Evolutionary conservation across 495 filamentous ascomycete genomes (phyloP), one percentile per base, ranked within the genome.

Genomic region (Apodospora peruviana): DNA sequence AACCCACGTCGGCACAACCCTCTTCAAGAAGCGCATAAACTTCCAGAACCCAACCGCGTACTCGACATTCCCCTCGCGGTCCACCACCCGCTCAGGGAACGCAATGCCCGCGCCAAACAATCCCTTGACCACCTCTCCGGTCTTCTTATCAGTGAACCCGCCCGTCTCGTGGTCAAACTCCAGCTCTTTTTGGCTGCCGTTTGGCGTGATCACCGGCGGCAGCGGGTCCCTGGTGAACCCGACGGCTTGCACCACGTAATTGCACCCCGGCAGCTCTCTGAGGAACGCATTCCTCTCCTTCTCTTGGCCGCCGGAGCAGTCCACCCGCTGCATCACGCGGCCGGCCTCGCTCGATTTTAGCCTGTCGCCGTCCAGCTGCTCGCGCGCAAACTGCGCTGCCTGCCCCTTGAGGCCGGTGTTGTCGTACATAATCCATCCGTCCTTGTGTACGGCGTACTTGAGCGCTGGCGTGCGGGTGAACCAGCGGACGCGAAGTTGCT

Each of bases 291-390:
- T 23, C 35, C 18, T 14, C 36, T 48, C 44, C 14, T 17, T 19
- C 22, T 57, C 50, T 11, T 22, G 12, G 9, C 34, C 22, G 8
- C 41, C 48, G 2, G 19, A 25, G 41, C 16, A 38, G 27, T 54
- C 50, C 2, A 51, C 19, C 17, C 56, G 42, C 19, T 49, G 58
- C 46, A 82, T 71, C 40, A 78, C 75, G n/a, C 76, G 64, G 39
- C 59, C 75, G 3, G 75, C 78, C 3, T 70, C 69, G 17, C 70
- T 67, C 35, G 73, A 67, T 0, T 66, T 62, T 20, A 73, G 60
- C 46, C 53, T 50, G 21, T 55, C 50, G 27, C 60, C 67, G 9
- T 67, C 64, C 45, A 72, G 59, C 35, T 61, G 53, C 23, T 55
- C 34, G 4, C 58, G 35, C 0, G 47, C 57, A 12, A 60, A 49